Evolutionary conservation across 139 green algal genomes (phyloP), one percentile per base, ranked within the genome.

Genomic region (Eudorina sp.): DNA sequence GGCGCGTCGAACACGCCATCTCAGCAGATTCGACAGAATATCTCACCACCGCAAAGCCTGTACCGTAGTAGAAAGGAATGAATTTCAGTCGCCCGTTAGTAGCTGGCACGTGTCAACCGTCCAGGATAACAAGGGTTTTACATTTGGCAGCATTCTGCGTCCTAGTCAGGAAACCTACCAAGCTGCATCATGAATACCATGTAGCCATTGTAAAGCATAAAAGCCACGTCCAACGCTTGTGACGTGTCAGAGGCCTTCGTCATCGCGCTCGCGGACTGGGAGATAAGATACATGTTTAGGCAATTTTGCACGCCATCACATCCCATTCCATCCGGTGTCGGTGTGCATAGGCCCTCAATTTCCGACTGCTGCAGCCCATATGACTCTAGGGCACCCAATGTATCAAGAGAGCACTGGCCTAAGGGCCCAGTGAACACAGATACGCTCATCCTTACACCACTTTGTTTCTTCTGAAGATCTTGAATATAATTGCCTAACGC

Each of bases 131-230:
- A n/a, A n/a, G n/a, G n/a, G n/a, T n/a, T n/a, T n/a, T n/a, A n/a
- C n/a, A n/a, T n/a, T n/a, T n/a, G n/a, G n/a, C n/a, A n/a, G n/a
- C n/a, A n/a, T n/a, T n/a, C n/a, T n/a, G n/a, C n/a, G n/a, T n/a
- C n/a, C n/a, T n/a, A n/a, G n/a, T n/a, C n/a, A n/a, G n/a, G n/a
- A n/a, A 27, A 95, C 96, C 69, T 97, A 98, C 96, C 96, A 27
- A 92, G 88, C 88, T 98, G 96, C 96, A 98, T 98, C 74, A 96
- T 90, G 91, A 98, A 97, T 25, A 96, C 93, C 41, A 96, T 73
- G 43, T 91, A 94, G 68, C 88, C 92, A 48, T 73, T 92, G 53
- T 93, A 88, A 8, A 96, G 90, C 13, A 97, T 83, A 87, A 94
- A 97, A 9, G 79, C 72, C 6, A 84, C 80, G 76, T 95, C 88